Evolutionary conservation across 768 basidiomycete species (phyloP).

Genomic region (Suillus alpinus): DNA sequence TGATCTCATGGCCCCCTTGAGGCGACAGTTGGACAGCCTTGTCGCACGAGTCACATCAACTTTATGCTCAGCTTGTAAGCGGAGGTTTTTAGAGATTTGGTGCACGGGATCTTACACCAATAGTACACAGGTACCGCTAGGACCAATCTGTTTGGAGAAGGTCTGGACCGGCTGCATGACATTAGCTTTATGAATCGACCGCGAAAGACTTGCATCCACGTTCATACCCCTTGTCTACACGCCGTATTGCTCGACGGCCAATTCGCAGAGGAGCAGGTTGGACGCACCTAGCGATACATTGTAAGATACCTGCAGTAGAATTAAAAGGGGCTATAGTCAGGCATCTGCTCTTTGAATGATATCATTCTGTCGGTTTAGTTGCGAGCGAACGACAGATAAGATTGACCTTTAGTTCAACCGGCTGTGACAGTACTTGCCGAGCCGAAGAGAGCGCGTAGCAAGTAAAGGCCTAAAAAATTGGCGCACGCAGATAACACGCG

Average conservation of each 20-base stretch:
- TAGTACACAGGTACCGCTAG: background rate
- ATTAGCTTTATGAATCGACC: background rate
- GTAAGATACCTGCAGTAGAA: background rate
- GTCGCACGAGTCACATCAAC: background rate
- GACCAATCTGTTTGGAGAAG: background rate
- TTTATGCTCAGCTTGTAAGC: background rate
- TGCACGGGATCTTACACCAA: background rate
- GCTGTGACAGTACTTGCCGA: background rate
- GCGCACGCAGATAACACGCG: slow-evolving; percentile 6
- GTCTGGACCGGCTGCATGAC: background rate
- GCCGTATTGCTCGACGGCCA: background rate
- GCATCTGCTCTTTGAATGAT: background rate
- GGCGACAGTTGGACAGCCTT: background rate
- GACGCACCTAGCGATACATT: background rate
- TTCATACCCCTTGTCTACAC: slow-evolving; percentile 2
- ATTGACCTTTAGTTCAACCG: background rate
- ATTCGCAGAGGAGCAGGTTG: background rate
- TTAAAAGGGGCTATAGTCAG: background rate
- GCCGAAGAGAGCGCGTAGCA: background rate
- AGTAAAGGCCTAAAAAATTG: background rate
- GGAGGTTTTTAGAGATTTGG: background rate
- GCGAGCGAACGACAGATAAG: background rate
- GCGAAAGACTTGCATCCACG: background rate
- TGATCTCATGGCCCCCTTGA: background rate
- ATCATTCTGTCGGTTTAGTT: background rate